Conservation (phyloP, 371 early-diverging fungal species). For the Lichtheimia corymbifera region DNA sequence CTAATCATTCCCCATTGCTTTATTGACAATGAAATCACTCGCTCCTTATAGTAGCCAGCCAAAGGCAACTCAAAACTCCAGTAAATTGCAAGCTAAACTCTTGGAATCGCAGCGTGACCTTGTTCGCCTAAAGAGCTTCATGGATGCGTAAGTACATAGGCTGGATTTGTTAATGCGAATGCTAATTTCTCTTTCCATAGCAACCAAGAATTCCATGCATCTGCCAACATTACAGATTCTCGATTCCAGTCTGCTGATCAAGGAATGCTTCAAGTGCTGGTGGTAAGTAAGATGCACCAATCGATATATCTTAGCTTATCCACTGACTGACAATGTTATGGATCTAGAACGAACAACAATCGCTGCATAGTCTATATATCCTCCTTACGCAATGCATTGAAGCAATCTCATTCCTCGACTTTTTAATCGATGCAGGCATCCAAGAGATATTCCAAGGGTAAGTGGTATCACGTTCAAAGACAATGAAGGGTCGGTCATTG, state of each 20-base stretch:
- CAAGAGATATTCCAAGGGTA: conserved; percentile 56
- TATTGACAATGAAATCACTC: neutral
- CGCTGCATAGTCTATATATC: conserved; percentile 65
- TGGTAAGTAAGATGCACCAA: conserved; percentile 14
- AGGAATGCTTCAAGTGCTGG: conserved; percentile 20
- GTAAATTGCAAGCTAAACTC: conserved; percentile 25
- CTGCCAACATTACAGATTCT: conserved; percentile 27
- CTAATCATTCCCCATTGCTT: neutral
- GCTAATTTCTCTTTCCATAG: conserved; percentile 8
- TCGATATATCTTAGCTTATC: neutral
- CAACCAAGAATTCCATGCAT: conserved; percentile 30
- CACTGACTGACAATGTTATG: neutral
- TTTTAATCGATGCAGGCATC: conserved; percentile 71
- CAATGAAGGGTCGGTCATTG: neutral
- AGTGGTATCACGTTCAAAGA: conserved; percentile 11
- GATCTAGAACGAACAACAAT: conserved; percentile 67
- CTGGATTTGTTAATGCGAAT: neutral
- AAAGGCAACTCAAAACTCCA: neutral
- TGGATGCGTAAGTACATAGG: conserved; percentile 41
- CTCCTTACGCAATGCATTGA: conserved; percentile 71
- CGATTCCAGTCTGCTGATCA: conserved; percentile 27
- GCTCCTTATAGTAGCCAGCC: neutral
- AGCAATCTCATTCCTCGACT: conserved; percentile 72
- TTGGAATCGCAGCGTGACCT: conserved; percentile 50
- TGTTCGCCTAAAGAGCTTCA: conserved; percentile 44